These are phyloP conservation scores for Chenopodium suecicum DNA, from an alignment of 148 eudicot genomes.

Conservation along the genomic window DNA sequence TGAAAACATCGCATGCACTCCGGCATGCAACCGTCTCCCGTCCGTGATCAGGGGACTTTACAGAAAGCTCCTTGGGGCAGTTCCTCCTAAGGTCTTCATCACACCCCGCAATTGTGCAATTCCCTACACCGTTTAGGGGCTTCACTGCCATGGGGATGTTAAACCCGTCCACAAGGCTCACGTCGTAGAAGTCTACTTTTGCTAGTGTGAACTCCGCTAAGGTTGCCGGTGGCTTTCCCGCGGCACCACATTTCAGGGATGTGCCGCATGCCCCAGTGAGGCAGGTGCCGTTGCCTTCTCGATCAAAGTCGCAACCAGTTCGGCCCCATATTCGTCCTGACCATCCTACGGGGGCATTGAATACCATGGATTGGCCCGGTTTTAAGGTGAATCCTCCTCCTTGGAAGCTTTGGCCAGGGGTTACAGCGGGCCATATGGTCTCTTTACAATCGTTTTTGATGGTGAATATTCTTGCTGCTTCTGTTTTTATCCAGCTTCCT, in stretches of 20 bases:
- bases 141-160: constrained; percentile 60
- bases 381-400: constrained; percentile 61
- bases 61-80: constrained; percentile 68
- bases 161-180: constrained; percentile 90
- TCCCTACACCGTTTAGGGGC: constrained; percentile 60
- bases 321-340: constrained; percentile 71
- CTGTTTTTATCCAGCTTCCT: constrained; percentile 44
- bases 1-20: constrained; percentile 81
- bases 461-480: constrained; percentile 50
- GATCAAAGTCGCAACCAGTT: constrained; percentile 62
- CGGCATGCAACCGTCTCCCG: constrained; percentile 57
- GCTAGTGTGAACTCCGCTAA: constrained; percentile 84
- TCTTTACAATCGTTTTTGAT: constrained; percentile 55
- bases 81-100: constrained; percentile 46
- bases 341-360: constrained; percentile 62
- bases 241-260: constrained; percentile 42
- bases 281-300: constrained; percentile 48
- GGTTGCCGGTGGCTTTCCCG: constrained; percentile 52
- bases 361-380: constrained; percentile 36
- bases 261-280: constrained; percentile 60
- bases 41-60: constrained; percentile 17
- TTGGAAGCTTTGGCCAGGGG: constrained; percentile 46
- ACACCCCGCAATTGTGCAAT: constrained; percentile 71
- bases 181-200: constrained; percentile 63
- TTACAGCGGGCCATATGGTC: constrained; percentile 67